Percentiles rank a stretch among this genome's conserved stretches.
These are phyloP conservation scores for Plectosphaerella cucumerina DNA, from an alignment of 2,329 filamentous ascomycete species.

Conservation along the genomic window DNA sequence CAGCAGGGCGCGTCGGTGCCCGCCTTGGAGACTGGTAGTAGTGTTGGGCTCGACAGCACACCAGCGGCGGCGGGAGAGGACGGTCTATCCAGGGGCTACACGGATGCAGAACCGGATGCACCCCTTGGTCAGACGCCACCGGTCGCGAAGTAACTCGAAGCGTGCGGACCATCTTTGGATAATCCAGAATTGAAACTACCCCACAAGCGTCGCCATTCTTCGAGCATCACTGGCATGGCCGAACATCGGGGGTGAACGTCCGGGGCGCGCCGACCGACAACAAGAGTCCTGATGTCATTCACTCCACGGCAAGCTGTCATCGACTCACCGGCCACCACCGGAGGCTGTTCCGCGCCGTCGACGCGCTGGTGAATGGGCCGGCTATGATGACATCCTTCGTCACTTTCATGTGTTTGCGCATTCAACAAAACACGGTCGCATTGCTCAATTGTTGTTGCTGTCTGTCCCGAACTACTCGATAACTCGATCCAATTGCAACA, in stretches of 20 bases:
- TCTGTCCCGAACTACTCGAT: neutral
- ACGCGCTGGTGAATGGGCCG: no score
- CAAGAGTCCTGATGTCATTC: constrained; percentile 14
- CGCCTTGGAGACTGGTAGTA: neutral
- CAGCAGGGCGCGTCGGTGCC: constrained; percentile 4
- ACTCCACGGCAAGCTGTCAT: constrained; percentile 10
- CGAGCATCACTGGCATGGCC: no score
- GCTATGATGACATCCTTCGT: constrained; percentile 12
- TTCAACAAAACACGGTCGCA: no score
- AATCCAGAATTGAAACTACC: no score
- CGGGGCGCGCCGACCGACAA: neutral
- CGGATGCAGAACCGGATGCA: constrained; percentile 1
- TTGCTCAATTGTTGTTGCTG: no score
- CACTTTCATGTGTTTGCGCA: neutral
- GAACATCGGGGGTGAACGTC: neutral
- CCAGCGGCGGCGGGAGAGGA: neutral
- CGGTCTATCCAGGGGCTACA: neutral
- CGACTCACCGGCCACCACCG: constrained; percentile 5
- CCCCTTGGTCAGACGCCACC: neutral
- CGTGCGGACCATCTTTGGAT: neutral
- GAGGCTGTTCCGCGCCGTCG: no score
- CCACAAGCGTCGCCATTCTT: no score
- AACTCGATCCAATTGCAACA: neutral
- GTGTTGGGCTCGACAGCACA: neutral
- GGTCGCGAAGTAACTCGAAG: neutral